A percentile compares a stretch with the other conserved stretches of the same genome.
These are phyloP conservation scores for Aspergillus diversus DNA, from an alignment of 495 filamentous ascomycete genomes.

Conservation along the genomic window DNA sequence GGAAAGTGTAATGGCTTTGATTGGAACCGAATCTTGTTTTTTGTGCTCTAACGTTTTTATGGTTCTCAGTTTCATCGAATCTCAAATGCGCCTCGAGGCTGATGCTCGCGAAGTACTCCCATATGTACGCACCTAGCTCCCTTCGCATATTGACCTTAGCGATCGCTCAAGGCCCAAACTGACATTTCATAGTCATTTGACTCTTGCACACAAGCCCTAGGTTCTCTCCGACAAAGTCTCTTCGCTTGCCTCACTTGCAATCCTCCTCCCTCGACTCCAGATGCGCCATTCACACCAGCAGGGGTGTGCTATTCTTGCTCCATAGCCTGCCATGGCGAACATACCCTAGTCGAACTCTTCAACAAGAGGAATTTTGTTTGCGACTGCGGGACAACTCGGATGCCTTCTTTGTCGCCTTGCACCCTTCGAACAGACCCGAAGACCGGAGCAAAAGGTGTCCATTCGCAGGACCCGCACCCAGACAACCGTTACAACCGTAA, in stretches of 20 bases:
- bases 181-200: conserved; percentile 71
- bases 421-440: conserved; percentile 72
- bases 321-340: conserved; percentile 94
- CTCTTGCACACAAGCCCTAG: conserved; percentile 85
- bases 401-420: conserved; percentile 72
- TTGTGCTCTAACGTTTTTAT: neutral
- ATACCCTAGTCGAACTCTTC: conserved; percentile 94
- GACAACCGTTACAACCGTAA: conserved; percentile 95
- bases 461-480: conserved; percentile 69
- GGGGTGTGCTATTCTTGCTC: conserved; percentile 96
- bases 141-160: conserved; percentile 14
- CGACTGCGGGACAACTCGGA: conserved; percentile 89
- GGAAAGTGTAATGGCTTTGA: too few relatives aligned
- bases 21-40: neutral
- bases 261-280: conserved; percentile 65
- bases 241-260: conserved; percentile 95
- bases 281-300: conserved; percentile 70
- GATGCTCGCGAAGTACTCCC: conserved; percentile 94
- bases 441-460: conserved; percentile 76
- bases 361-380: conserved; percentile 93
- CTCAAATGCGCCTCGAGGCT: conserved; percentile 86
- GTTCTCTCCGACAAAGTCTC: conserved; percentile 80
- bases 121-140: conserved; percentile 60
- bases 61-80: conserved; percentile 73
- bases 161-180: conserved; percentile 11